Conservation (phyloP, 1,139 yeast species). For the Blastobotrys indianensis region DNA sequence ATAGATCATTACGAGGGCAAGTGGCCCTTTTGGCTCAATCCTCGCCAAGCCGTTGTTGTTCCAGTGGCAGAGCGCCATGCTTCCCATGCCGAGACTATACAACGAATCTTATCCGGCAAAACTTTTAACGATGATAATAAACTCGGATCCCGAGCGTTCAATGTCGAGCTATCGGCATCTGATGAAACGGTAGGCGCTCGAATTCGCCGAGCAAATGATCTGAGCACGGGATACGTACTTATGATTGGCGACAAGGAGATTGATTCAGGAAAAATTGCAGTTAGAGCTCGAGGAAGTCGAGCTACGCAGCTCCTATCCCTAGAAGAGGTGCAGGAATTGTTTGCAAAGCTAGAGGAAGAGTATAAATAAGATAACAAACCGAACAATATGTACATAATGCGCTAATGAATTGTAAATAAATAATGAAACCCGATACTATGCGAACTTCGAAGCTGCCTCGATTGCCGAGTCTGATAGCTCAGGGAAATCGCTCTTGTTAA, state of each 20-base stretch:
- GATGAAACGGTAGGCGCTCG: conserved; percentile 75
- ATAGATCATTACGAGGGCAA: conserved; percentile 88
- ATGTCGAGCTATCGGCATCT: conserved; percentile 70
- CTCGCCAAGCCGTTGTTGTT: conserved; percentile 83
- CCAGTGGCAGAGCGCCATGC: conserved; percentile 65
- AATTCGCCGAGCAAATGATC: conserved; percentile 67
- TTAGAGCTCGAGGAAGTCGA: conserved; percentile 57
- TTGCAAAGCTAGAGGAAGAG: conserved; percentile 27
- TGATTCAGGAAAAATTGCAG: conserved; percentile 53
- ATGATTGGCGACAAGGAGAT: conserved; percentile 86
- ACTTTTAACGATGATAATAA: conserved; percentile 13
- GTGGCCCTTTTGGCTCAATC: conserved; percentile 98
- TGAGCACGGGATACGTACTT: conserved; percentile 74
- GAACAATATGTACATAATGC: neutral
- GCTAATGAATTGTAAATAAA: conserved; percentile 3
- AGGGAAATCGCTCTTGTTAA: conserved; percentile 22
- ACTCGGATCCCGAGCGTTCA: conserved; percentile 56
- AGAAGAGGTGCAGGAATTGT: conserved; percentile 25
- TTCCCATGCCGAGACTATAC: conserved; percentile 49
- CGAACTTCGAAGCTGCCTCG: conserved; percentile 7
- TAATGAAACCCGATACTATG: conserved; percentile 7
- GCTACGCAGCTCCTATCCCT: conserved; percentile 32
- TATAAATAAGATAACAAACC: conserved; percentile 4
- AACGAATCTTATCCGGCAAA: conserved; percentile 43
- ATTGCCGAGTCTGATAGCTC: conserved; percentile 14